Conservation (phyloP, 2,329 filamentous ascomycete genomes). For the Fusarium poae region DNA sequence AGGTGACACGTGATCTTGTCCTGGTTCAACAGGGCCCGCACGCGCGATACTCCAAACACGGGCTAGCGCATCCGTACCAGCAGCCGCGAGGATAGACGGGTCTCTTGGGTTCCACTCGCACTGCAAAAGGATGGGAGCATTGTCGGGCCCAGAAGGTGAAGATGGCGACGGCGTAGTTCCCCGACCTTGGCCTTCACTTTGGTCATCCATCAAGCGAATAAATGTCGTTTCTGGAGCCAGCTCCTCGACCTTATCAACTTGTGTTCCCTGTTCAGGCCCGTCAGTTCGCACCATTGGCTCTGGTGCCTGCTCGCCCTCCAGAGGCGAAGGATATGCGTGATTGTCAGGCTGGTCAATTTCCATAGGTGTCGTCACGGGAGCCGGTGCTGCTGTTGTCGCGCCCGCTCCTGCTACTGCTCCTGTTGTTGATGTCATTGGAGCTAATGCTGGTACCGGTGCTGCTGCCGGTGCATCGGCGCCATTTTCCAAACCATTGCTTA, state of each 20-base stretch:
- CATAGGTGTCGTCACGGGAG: slow-evolving; percentile 66
- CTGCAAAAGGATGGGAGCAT: slow-evolving; percentile 72
- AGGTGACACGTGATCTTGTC: slow-evolving; percentile 58
- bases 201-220: slow-evolving; percentile 66
- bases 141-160: slow-evolving; percentile 60
- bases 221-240: slow-evolving; percentile 71
- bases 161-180: slow-evolving; percentile 52
- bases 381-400: slow-evolving; percentile 29
- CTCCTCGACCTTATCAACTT: slow-evolving; percentile 73
- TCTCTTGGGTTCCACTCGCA: slow-evolving; percentile 77
- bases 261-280: slow-evolving; percentile 73
- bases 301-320: slow-evolving; percentile 68
- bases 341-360: slow-evolving; percentile 69
- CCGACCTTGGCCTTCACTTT: slow-evolving; percentile 52
- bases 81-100: slow-evolving; percentile 74
- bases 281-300: slow-evolving; percentile 69
- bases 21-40: slow-evolving; percentile 60
- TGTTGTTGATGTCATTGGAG: slow-evolving; percentile 32
- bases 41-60: slow-evolving; percentile 75
- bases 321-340: slow-evolving; percentile 75
- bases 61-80: slow-evolving; percentile 77
- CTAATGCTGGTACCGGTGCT: slow-evolving; percentile 34
- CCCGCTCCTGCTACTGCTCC: slow-evolving; percentile 29
- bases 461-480: slow-evolving; percentile 58
- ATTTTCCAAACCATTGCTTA: slow-evolving; percentile 74